Evolutionary conservation across 768 basidiomycete genomes (phyloP).

Genomic region (Tricholomella constricta): DNA sequence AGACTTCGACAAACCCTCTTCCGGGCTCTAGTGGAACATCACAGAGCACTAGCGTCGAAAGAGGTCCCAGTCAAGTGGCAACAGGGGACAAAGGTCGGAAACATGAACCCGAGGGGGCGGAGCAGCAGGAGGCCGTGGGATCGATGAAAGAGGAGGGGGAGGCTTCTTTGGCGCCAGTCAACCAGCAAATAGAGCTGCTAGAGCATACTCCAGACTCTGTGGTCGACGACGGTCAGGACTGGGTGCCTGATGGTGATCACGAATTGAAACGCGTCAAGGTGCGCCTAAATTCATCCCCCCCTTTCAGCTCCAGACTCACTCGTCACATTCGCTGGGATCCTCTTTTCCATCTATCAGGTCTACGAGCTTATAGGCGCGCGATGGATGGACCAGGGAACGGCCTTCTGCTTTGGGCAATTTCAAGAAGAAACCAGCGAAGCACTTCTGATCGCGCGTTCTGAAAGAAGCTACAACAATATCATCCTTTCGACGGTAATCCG

Average conservation of each 20-base stretch:
- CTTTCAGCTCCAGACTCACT: neutral
- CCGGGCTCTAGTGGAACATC: neutral
- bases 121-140: slow-evolving; percentile 19
- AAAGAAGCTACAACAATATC: slow-evolving; percentile 68
- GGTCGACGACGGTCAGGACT: slow-evolving; percentile 62
- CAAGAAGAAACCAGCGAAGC: slow-evolving; percentile 77
- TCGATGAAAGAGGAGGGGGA: slow-evolving; percentile 39
- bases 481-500: slow-evolving; percentile 82
- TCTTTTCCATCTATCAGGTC: slow-evolving; percentile 54
- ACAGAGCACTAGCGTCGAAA: neutral
- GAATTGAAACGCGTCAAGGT: slow-evolving; percentile 89
- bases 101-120: slow-evolving; percentile 16
- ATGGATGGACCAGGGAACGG: slow-evolving; percentile 97
- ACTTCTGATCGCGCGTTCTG: slow-evolving; percentile 81
- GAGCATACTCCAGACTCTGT: slow-evolving; percentile 44
- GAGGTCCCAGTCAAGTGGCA: neutral
- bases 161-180: slow-evolving; percentile 34
- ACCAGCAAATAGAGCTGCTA: slow-evolving; percentile 46
- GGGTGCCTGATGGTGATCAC: slow-evolving; percentile 63
- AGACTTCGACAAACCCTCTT: slow-evolving; percentile 2
- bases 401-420: slow-evolving; percentile 91
- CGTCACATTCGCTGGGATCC: slow-evolving; percentile 1
- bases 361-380: slow-evolving; percentile 90
- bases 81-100: slow-evolving; percentile 21
- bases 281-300: slow-evolving; percentile 14